Base-by-base conservation (phyloP, 495 filamentous ascomycete genomes). In the Arthonia radiata region DNA sequence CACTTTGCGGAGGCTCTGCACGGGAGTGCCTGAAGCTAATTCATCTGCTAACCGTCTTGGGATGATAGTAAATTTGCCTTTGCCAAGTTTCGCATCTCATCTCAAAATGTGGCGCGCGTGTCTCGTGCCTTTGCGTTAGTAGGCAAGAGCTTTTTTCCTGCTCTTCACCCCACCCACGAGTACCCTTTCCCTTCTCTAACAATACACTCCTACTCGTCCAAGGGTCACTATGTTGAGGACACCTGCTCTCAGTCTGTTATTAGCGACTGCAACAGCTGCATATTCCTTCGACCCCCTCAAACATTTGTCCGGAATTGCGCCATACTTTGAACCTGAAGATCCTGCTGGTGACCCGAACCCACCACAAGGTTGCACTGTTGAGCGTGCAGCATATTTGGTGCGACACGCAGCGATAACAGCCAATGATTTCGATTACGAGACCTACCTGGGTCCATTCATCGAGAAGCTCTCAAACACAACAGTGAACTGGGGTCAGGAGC, bases 381-480 rank as follows among this genome's bases (percentile, higher is more conserved):
- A 40, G 3, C 36, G 41, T 14, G 54, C 49, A 2, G 46, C 50
- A 4, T 59, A 57, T 32, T 44, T 59, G 8, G 37, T 44, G 9
- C 50, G 54, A 5, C 54, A 57, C 34, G 50, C 54, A 0, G 54
- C 54, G 14, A 59, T 59, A 32, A 54, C 52, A 32, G 48, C 49
- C 31, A 59, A 57, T 24, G 53, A 56, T 34, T 54, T 47, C 18
- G 54, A 59, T 30, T 52, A 51, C 28, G 51, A 53, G 27, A 44
- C 44, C 17, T 56, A 54, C 31, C 51, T 57, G 13, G 45, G 50
- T 19, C 54, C 54, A 0, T 57, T 59, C 32, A 36, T 49, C 17
- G 38, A 44, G 14, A 57, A 57, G 37, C 33, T 53, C 34, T 30
- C 39, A 31, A 57, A 57, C 32, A 43, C 44, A 1, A 39, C 21